Percentiles rank a stretch among this genome's conserved stretches.
phyloP scores from a whole-genome alignment of 345 rosid species.

The Nephelium lappaceum region DNA sequence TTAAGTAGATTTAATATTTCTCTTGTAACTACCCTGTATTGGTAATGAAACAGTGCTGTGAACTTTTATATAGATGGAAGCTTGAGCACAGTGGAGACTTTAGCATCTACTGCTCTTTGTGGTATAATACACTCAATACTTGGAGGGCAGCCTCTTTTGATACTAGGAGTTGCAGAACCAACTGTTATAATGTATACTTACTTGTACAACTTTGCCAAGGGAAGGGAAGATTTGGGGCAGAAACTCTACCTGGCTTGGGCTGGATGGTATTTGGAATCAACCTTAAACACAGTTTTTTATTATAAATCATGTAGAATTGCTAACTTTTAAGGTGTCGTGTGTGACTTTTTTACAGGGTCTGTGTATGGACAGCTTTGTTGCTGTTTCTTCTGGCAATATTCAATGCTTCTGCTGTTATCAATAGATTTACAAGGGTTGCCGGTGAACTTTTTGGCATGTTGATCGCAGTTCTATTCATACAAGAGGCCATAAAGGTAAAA shows the following conservation, averaged over 20 bases:
- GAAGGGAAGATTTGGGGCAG: conserved; percentile 56
- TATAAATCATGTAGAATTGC: neutral
- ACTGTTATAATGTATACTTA: conserved; percentile 82
- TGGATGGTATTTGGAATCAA: conserved; percentile 55
- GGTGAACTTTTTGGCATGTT: conserved; percentile 89
- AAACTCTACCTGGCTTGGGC: conserved; percentile 83
- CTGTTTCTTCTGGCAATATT: conserved; percentile 66
- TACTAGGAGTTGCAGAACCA: conserved; percentile 90
- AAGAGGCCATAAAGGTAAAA: conserved; percentile 68
- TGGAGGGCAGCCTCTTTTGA: conserved; percentile 83
- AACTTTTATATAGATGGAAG: conserved; percentile 54
- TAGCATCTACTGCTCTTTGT: conserved; percentile 78
- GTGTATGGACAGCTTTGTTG: conserved; percentile 86
- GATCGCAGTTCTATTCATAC: conserved; percentile 79
- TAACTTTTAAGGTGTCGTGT: conserved; percentile 1
- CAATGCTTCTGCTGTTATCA: conserved; percentile 64
- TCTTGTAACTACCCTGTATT: no score
- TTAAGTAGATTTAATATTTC: no score
- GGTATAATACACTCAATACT: conserved; percentile 79
- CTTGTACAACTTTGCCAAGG: conserved; percentile 71
- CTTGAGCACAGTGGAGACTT: conserved; percentile 72
- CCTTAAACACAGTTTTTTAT: neutral
- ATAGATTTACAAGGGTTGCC: conserved; percentile 77
- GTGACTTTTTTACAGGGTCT: conserved; percentile 58
- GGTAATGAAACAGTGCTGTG: neutral